Base-by-base conservation (phyloP, 345 rosid species). In the Sisymbrium altissimum region DNA sequence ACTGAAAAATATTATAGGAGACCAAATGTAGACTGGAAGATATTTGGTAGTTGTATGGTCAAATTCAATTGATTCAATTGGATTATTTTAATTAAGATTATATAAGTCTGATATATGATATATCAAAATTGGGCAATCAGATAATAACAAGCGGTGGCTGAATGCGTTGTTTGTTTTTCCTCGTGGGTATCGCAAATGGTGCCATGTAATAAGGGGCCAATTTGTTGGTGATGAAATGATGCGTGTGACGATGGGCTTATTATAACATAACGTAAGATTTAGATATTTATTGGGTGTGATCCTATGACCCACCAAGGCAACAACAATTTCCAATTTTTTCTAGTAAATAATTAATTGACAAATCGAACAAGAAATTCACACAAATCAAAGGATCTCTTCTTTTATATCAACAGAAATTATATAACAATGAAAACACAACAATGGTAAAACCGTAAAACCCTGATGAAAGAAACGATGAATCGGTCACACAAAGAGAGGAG, bases 121-220 rank as follows among this genome's bases (percentile, higher is more conserved):
- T 50, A 63, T 13, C 4, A n/a, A n/a, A n/a, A n/a, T n/a, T n/a
- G n/a, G n/a, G n/a, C n/a, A n/a, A 23, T 40, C 6, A 53, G 59
- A 7, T 56, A 4, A 50, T 6, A 73, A 64, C 49, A 54, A 64
- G 65, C 40, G 18, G 57, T 64, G 7, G 77, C 58, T 64, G 57
- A 21, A 25, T 21, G 55, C 46, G 36, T n/a, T 15, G 32, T 15
- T n/a, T 15, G 32, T 15, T 5, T 64, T 30, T 12, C 7, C 56
- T 64, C 63, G 54, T 72, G 76, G 76, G 12, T 25, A 55, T 11
- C 48, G 39, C 64, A 41, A 56, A 64, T 64, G 64, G 46, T 73
- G 77, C 70, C 77, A 73, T 14, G 38, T 21, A 45, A 70, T 45
- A n/a, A n/a, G 66, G 57, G 57, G 58, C 27, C 58, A 70, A 21